Percentiles rank a stretch among this genome's conserved stretches.
These are phyloP conservation scores for Termitomyces sp. DNA, from an alignment of 768 basidiomycete genomes.

Conservation along the genomic window DNA sequence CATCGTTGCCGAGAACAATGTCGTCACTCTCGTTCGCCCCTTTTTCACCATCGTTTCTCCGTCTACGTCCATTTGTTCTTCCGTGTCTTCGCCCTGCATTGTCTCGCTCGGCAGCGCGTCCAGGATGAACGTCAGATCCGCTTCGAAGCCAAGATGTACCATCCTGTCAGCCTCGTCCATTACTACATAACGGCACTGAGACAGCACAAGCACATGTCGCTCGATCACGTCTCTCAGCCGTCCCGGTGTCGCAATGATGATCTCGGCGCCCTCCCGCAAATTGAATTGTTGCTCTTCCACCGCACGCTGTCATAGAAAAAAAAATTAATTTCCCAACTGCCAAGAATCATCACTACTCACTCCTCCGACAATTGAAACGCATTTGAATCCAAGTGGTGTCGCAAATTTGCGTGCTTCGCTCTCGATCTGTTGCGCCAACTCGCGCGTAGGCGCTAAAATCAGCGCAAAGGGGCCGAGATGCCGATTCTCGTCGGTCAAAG, in stretches of 20 bases:
- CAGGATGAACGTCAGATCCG: slow-evolving; percentile 89
- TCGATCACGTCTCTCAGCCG: slow-evolving; percentile 98
- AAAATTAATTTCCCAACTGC: background rate
- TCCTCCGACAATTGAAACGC: slow-evolving; percentile 98
- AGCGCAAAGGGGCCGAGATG: slow-evolving; percentile 92
- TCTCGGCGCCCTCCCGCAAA: slow-evolving; percentile 96
- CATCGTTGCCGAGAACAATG: slow-evolving; percentile 98
- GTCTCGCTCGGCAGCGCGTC: slow-evolving; percentile 86
- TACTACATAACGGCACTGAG: slow-evolving; percentile 96
- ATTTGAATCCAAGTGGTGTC: slow-evolving; percentile 81
- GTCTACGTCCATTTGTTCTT: slow-evolving; percentile 76
- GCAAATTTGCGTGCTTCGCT: slow-evolving; percentile 91
- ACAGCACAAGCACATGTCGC: slow-evolving; percentile 89
- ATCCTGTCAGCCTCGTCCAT: slow-evolving; percentile 99
- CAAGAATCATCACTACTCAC: slow-evolving; percentile 39
- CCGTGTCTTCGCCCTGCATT: slow-evolving; percentile 80
- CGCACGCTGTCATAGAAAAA: slow-evolving; percentile 43
- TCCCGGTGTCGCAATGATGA: slow-evolving; percentile 98
- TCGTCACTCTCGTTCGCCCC: slow-evolving; percentile 87
- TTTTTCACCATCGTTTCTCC: slow-evolving; percentile 63
- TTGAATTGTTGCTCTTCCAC: slow-evolving; percentile 99
- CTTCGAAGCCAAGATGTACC: slow-evolving; percentile 97
- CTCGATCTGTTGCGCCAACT: slow-evolving; percentile 97
- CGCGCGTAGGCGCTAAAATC: slow-evolving; percentile 95
- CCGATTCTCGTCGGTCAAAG: slow-evolving; percentile 87